Conservation (phyloP, 73 alveolate genomes). For the Tetrahymena thermophila region DNA sequence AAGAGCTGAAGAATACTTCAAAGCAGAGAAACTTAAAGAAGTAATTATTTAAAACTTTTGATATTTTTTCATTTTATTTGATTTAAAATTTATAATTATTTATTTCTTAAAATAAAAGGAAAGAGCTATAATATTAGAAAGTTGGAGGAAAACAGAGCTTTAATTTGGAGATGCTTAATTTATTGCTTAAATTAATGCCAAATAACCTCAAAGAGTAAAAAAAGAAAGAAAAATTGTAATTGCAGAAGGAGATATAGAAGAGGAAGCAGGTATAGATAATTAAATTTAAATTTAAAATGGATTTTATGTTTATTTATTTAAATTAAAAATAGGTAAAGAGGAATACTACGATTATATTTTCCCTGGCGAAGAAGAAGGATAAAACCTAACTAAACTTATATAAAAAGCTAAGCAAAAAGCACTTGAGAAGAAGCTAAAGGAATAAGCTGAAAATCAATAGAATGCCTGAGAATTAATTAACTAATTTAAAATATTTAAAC, state of each 20-base stretch:
- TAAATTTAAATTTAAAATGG: background rate
- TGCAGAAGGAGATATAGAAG: conserved; percentile 46
- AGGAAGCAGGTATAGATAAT: conserved; percentile 54
- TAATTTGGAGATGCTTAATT: conserved; percentile 47
- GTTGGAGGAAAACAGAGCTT: conserved; percentile 65
- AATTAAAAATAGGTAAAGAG: conserved; percentile 56
- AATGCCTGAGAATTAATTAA: background rate
- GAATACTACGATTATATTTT: conserved; percentile 79
- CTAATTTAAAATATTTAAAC: too few relatives aligned
- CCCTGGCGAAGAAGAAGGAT: conserved; percentile 76
- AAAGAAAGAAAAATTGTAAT: conserved; percentile 66
- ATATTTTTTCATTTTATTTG: too few relatives aligned
- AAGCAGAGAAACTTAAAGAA: conserved; percentile 62
- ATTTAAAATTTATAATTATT: background rate
- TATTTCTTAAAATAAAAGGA: conserved; percentile 3
- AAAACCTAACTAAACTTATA: conserved; percentile 54
- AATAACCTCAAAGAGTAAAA: conserved; percentile 66
- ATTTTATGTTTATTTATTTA: too few relatives aligned
- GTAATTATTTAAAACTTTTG: background rate
- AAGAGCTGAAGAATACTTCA: conserved; percentile 60
- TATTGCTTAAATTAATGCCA: conserved; percentile 49
- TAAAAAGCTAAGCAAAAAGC: conserved; percentile 77
- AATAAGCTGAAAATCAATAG: background rate
- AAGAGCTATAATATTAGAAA: conserved; percentile 69
- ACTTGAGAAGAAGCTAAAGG: background rate